These are phyloP conservation scores for Rhizopogon vulgaris DNA, from an alignment of 768 basidiomycete genomes.

Conservation along the genomic window DNA sequence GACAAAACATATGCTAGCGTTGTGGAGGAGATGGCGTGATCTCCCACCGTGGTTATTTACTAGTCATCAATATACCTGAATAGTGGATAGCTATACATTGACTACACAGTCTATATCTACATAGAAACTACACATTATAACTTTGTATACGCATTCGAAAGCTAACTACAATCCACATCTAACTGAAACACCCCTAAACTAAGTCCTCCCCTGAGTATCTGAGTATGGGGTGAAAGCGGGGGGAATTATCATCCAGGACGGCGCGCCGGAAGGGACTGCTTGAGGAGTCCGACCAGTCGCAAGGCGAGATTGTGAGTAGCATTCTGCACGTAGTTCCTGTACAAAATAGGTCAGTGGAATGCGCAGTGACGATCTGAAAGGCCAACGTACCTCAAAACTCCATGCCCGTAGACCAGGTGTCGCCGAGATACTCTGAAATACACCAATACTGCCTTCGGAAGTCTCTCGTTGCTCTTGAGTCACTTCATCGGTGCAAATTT, in stretches of 20 bases:
- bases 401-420: constrained; percentile 13
- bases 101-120: constrained; percentile 1
- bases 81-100: neutral
- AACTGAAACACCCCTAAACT: neutral
- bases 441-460: neutral
- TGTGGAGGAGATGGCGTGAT: constrained; percentile 57
- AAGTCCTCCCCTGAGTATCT: constrained; percentile 2
- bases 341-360: neutral
- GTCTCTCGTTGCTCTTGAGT: neutral
- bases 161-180: neutral
- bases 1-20: constrained; percentile 43
- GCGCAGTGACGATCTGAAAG: neutral
- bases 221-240: constrained; percentile 20
- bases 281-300: constrained; percentile 17
- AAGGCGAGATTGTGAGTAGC: constrained; percentile 23
- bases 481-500: neutral
- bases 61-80: neutral
- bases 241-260: constrained; percentile 19
- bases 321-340: constrained; percentile 23
- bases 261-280: constrained; percentile 7
- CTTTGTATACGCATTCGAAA: constrained; percentile 5
- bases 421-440: constrained; percentile 24
- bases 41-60: neutral
- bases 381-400: constrained; percentile 24
- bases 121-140: constrained; percentile 6